Base-by-base conservation (phyloP, 1,284 basidiomycete species). In the Schizopora paradoxa region DNA sequence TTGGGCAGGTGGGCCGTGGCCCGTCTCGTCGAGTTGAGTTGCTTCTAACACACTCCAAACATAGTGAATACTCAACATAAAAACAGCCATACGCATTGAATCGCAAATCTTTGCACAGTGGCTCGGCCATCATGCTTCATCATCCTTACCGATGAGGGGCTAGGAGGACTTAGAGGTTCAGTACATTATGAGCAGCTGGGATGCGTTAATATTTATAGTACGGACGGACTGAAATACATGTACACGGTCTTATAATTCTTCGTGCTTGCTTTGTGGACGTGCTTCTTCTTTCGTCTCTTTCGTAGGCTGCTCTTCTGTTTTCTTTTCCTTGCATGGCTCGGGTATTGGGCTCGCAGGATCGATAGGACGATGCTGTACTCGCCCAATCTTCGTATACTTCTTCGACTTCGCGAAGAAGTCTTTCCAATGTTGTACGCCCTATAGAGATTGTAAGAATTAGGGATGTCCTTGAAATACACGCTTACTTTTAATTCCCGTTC, bases 391-490 rank as follows among this genome's bases (percentile, higher is more conserved):
- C 47, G 57, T 58, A 63, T 94, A 93, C 53, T 80, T 77, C 57
- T 84, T 80, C 64, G 90, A 86, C 16, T 88, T 78, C 2, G 70
- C 64, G 58, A 92, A 97, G 70, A 94, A 97, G 28, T 77, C 71
- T 65, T 91, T 91, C 93, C 93, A 97, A 56, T 91, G 80, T 35
- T 77, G 62, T 16, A 96, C 67, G 44, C 86, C 69, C 88, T 94
- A 54, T 18, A 22, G 35, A 26, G 51, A 26, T 13, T 11, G 29
- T 52, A 22, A 48, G 54, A 19, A 32, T 40, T 29, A 43, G 45
- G 48, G 43, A 44, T 22, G 49, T 33, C 40, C 51, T 27, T 22
- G 51, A 36, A 47, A 51, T 35, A 40, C 16, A 29, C 43, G 33
- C 16, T 45, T 58, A 90, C 91, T 61, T 70, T 66, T 53, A 86